Percentiles rank a stretch among this genome's conserved stretches.
Evolutionary conservation across 257 asterid genomes (phyloP).

Genomic region (Fraxinus americana): DNA sequence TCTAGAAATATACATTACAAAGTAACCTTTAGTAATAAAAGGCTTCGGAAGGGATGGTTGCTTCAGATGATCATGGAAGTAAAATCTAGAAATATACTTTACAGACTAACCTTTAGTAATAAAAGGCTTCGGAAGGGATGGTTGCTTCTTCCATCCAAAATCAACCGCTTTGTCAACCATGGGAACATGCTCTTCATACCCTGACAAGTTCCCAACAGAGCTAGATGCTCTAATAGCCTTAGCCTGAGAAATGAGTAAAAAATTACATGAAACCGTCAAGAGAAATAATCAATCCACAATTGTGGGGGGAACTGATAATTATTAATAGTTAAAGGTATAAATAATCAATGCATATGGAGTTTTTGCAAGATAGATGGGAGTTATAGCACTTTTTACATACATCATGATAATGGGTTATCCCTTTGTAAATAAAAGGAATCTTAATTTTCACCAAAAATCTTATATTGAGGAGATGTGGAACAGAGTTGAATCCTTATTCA

Average conservation of each 20-base stretch:
- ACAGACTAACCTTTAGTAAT: not conserved
- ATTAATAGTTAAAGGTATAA: not conserved
- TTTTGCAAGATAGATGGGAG: not conserved
- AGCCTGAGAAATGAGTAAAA: slow-evolving; percentile 1
- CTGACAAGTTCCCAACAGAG: slow-evolving; percentile 3
- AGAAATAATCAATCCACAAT: not conserved
- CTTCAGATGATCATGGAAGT: not conserved
- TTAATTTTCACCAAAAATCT: not conserved
- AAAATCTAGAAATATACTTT: not conserved
- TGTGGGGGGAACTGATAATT: not conserved
- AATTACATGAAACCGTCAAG: not conserved
- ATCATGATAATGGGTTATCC: not conserved
- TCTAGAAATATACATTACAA: not conserved
- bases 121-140: slow-evolving; percentile 1
- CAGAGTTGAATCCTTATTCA: not conserved
- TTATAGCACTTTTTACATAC: not conserved
- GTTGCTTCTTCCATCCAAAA: slow-evolving; percentile 11
- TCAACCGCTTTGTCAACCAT: slow-evolving; percentile 21
- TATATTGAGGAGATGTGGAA: not conserved
- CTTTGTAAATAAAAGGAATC: not conserved
- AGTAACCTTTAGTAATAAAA: not conserved
- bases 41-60: slow-evolving; percentile 7
- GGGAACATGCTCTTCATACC: slow-evolving; percentile 7
- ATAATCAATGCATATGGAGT: not conserved
- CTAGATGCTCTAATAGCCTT: slow-evolving; percentile 5